phyloP scores from a whole-genome alignment of 2,329 filamentous ascomycete genomes.

The Teratosphaeriaceae sp. region DNA sequence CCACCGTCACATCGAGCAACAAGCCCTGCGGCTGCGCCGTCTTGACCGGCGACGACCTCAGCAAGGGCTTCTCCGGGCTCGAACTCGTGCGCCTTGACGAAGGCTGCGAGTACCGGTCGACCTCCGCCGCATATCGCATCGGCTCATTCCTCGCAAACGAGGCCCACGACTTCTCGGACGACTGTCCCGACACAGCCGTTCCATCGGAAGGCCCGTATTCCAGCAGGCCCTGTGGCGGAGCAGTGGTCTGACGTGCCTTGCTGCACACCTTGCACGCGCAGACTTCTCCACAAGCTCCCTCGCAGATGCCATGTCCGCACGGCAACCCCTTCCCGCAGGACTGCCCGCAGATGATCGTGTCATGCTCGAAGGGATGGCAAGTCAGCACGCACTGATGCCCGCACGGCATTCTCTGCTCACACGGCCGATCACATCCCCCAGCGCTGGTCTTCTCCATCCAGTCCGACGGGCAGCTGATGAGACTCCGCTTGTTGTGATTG shows the following conservation, averaged over 20 bases:
- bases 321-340: constrained; percentile 28
- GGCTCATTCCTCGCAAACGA: constrained; percentile 14
- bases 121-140: constrained; percentile 2
- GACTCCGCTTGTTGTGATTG: constrained; percentile 18
- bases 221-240: neutral
- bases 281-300: constrained; percentile 22
- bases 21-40: neutral
- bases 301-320: constrained; percentile 35
- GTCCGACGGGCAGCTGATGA: constrained; percentile 39
- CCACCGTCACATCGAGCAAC: constrained; percentile 1
- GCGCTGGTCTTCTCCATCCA: constrained; percentile 51
- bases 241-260: constrained; percentile 2
- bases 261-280: constrained; percentile 27
- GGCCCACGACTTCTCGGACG: constrained; percentile 11
- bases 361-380: constrained; percentile 5
- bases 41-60: no score
- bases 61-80: constrained; percentile 1
- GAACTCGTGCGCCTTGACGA: no score
- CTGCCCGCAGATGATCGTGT: constrained; percentile 9
- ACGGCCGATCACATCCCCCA: constrained; percentile 33
- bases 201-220: no score
- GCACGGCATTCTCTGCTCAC: constrained; percentile 5
- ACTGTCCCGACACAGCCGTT: no score
- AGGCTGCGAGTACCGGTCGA: neutral
- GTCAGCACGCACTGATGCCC: constrained; percentile 2